Conservation (phyloP, 2,329 filamentous ascomycete genomes). For the Neoscytalidium dimidiatum region DNA sequence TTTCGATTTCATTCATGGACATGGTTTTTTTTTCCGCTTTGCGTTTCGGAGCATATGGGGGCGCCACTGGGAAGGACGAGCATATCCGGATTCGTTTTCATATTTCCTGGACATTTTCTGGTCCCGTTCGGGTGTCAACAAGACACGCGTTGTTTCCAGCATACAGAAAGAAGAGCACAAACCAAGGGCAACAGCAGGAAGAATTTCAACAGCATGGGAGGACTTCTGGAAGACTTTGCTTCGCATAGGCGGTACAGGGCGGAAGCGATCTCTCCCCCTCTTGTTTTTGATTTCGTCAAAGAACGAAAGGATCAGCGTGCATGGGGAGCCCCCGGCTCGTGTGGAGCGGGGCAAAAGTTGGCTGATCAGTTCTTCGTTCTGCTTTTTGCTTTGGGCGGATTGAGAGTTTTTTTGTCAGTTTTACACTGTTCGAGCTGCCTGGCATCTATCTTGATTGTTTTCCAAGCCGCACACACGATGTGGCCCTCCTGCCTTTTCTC, state of each 20-base stretch:
- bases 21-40: slow-evolving; percentile 11
- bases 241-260: slow-evolving; percentile 14
- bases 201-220: slow-evolving; percentile 14
- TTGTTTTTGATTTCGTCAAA: slow-evolving; percentile 12
- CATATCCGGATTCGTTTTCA: slow-evolving; percentile 11
- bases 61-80: slow-evolving; percentile 8
- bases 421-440: slow-evolving; percentile 11
- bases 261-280: slow-evolving; percentile 16
- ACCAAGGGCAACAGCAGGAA: slow-evolving; percentile 16
- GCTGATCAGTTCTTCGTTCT: slow-evolving; percentile 14
- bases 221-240: slow-evolving; percentile 16
- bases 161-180: slow-evolving; percentile 16
- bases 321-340: not conserved
- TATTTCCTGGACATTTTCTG: not conserved
- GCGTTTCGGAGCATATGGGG: slow-evolving; percentile 17
- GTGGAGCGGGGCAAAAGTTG: slow-evolving; percentile 6
- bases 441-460: slow-evolving; percentile 11
- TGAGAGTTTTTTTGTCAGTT: slow-evolving; percentile 12
- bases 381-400: slow-evolving; percentile 12
- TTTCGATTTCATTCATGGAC: slow-evolving; percentile 15
- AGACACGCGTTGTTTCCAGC: not conserved
- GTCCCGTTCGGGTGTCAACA: not conserved
- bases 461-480: not conserved
- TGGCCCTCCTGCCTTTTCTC: not conserved
- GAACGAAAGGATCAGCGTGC: slow-evolving; percentile 7